Base-by-base conservation (phyloP, 1,284 basidiomycete genomes). In the Pyrrhoderma noxium region DNA sequence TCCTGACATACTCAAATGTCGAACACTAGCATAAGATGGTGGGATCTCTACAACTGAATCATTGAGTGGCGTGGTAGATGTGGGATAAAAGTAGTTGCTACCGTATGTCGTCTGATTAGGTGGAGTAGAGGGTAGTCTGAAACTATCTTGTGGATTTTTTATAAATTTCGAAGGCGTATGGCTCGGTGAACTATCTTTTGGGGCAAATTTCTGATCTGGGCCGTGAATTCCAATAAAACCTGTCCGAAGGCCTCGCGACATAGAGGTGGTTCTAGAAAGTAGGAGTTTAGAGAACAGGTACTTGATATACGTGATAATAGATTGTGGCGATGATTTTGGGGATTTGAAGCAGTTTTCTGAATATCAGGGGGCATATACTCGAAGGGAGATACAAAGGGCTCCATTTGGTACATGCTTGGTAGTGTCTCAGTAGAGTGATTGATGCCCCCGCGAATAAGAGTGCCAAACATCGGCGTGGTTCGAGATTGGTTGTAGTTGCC, bases 361-460 rank as follows among this genome's bases (percentile, higher is more conserved):
- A 7, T 25, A 40, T 16, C 5, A 8, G 5, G 23, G 9, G 23
- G 40, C 7, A 42, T 23, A 8, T 43, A 34, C 16, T 35, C 40
- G 19, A 41, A 21, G 13, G 53, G 53, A 14, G 51, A 41, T 25
- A 56, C 36, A 40, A 56, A 56, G 8, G 55, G 55, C 39, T 54
- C 52, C 8, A n/a, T 22, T 42, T 54, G 47, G 34, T 54, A 56
- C 47, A 54, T 54, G 43, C 48, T 48, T 16, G 52, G 55, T 14
- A 53, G 21, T 23, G 52, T 46, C n/a, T 45, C 42, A 37, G 34
- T 31, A 3, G 49, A 47, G 3, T 46, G 45, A 21, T 37, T 38
- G 2, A 34, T 47, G 37, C 46, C 52, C 35, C 46, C 52, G 2
- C 46, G 46, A 27, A 44, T 13, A 43, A 44, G 46, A 35, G 46